Percentiles rank a stretch among this genome's conserved stretches.
phyloP scores from a whole-genome alignment of 148 eudicot genomes.

The Camellia sinensis region DNA sequence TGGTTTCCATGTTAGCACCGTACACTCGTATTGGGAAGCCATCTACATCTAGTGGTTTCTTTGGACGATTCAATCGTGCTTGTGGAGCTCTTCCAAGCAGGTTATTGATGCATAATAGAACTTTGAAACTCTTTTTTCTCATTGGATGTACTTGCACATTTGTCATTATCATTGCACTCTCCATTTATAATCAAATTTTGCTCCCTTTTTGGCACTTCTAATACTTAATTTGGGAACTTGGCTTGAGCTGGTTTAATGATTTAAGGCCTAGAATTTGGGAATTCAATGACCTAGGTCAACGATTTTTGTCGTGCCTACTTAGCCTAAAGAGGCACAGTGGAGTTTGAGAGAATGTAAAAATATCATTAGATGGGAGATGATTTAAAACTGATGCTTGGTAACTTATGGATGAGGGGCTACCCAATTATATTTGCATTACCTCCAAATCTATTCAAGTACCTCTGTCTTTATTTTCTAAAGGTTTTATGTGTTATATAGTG shows the following conservation, averaged over 20 bases:
- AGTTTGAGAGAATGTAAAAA: neutral
- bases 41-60: constrained; percentile 47
- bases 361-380: neutral
- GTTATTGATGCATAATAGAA: constrained; percentile 26
- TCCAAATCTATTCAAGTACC: neutral
- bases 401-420: neutral
- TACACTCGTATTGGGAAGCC: constrained; percentile 70
- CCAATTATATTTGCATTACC: too few species aligned
- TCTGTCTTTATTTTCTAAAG: neutral
- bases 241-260: neutral
- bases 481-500: neutral
- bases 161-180: neutral
- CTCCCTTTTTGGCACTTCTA: neutral
- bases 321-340: neutral
- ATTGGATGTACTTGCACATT: neutral
- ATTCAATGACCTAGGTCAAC: neutral
- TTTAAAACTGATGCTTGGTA: neutral
- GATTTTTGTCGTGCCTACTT: neutral
- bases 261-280: neutral
- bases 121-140: neutral
- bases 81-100: constrained; percentile 78
- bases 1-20: constrained; percentile 87
- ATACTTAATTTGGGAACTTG: neutral
- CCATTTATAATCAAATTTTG: neutral
- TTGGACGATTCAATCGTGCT: constrained; percentile 49